Base-by-base conservation (phyloP, 2,329 filamentous ascomycete species). In the Lecanicillium sp. region DNA sequence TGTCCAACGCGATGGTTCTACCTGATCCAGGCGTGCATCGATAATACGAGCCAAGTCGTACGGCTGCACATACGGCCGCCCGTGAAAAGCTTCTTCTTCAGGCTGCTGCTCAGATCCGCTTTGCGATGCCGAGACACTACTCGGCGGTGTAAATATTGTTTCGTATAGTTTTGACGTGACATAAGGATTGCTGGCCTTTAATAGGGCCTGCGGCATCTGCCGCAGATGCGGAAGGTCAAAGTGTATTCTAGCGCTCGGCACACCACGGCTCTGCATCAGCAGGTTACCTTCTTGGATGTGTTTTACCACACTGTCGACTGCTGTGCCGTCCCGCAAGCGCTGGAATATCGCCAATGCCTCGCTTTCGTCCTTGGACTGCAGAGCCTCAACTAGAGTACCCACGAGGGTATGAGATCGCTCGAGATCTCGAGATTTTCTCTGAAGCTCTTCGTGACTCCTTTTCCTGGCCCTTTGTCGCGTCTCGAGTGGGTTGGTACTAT, bases 301-400 rank as follows among this genome's bases (percentile, higher is more conserved):
- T 19, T 20, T 10, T 26, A 39, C 36, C 6, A 39, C 14, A 10
- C 6, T 10, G 11, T 39, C 36, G 14, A 19, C 36, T 4, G 19
- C 23, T 24, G 23, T 26, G 23, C 36, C 36, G 23, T 39, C 36
- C 24, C 36, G n/a, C n/a, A 39, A 12, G 23, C 12, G 19, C 36
- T 20, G 36, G 23, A 39, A 39, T 26, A 39, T 26, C 8, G 19
- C 19, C 19, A 24, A 39, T n/a, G 38, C 38, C n/a, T 41, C 38
- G 24, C 15, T 4, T 29, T 41, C 38, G 38, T 41, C 38, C n/a
- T 41, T 41, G 38, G 19, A 14, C 24, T 41, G 38, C 38, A 41
- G 24, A 19, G 38, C 38, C 10, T 27, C 24, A 24, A 41, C 24
- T 6, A 41, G n/a, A 19, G 11, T 27, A 9, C 12, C n/a, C 1